Evolutionary conservation across 345 rosid species (phyloP), one percentile per base, ranked within the genome.

Genomic region (Capsella bursapastoris): DNA sequence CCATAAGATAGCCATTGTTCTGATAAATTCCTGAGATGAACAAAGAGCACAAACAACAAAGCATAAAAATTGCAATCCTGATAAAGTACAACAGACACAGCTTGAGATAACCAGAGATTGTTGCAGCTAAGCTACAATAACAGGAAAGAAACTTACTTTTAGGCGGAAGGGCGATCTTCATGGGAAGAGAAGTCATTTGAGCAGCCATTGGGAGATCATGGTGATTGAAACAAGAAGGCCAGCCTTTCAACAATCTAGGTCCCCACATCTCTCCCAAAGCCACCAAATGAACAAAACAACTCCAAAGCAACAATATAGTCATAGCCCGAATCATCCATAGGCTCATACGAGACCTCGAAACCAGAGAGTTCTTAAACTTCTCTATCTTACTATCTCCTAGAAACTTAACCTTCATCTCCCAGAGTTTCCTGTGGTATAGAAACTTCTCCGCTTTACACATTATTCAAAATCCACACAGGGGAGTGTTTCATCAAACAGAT

Each of bases 1-100:
- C 93, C 94, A 96, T 83, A 73, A 92, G 86, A 72, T 96, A 92
- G 40, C 98, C 98, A 76, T 92, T 96, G 90, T 92, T 92, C 78
- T 85, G 86, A 84, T 96, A 96, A 62, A 87, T 72, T 86, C 99
- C 99, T 96, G 71, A 47, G 31, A 47, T 4, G 65, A 84, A 65
- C 45, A 73, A 52, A 25, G 34, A 76, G 14, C 49, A 62, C 63
- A 73, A 40, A 34, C 8, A 34, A 34, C 32, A 34, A 13, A 1
- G 25, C 11, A 29, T 47, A 4, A 59, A 37, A 47, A 2, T 15
- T 34, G 8, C 4, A 0, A 7, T 13, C 44, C 2, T 35, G 49
- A 49, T 45, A 48, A 38, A 38, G 47, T 2, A 38, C 25, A 64
- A n/a, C 2, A 61, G 22, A 61, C 12, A 18, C 40, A 38, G 13